These are phyloP conservation scores for Cairneyella variabilis DNA, from an alignment of 495 filamentous ascomycete genomes.

Conservation along the genomic window DNA sequence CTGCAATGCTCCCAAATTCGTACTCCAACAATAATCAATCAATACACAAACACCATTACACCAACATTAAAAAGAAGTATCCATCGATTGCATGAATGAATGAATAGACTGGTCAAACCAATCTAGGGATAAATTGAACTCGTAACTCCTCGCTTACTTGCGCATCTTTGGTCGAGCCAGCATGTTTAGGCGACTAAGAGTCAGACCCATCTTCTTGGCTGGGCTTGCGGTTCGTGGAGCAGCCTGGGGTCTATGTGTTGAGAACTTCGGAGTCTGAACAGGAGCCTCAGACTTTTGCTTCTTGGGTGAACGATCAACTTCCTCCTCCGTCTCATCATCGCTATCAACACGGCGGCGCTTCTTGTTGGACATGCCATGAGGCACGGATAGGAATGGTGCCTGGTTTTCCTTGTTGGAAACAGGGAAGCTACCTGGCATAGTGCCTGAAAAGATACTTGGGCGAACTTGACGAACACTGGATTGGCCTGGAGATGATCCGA, in stretches of 20 bases:
- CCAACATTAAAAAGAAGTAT: not conserved
- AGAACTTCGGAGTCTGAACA: conserved; percentile 11
- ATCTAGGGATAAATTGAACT: too few species aligned
- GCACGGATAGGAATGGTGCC: conserved; percentile 37
- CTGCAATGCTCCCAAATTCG: not conserved
- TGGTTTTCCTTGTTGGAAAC: conserved; percentile 41
- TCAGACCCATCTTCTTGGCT: conserved; percentile 30
- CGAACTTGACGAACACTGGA: conserved; percentile 55
- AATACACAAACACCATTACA: not conserved
- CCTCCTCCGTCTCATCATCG: conserved; percentile 42
- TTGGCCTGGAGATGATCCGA: conserved; percentile 47
- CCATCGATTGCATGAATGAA: not conserved
- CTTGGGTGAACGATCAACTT: conserved; percentile 35
- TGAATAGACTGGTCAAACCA: too few species aligned
- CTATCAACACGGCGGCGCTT: conserved; percentile 57
- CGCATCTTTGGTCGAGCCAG: conserved; percentile 48
- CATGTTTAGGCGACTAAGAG: conserved; percentile 47
- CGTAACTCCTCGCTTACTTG: conserved; percentile 10
- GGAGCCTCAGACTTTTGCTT: conserved; percentile 31
- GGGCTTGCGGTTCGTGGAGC: conserved; percentile 17
- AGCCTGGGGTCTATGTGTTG: not conserved
- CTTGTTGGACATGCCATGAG: conserved; percentile 72
- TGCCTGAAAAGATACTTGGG: conserved; percentile 40
- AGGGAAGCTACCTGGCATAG: conserved; percentile 50
- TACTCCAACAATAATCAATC: conserved; percentile 2